Conservation (phyloP, 305 asterid species). For the Fraxinus sp. region DNA sequence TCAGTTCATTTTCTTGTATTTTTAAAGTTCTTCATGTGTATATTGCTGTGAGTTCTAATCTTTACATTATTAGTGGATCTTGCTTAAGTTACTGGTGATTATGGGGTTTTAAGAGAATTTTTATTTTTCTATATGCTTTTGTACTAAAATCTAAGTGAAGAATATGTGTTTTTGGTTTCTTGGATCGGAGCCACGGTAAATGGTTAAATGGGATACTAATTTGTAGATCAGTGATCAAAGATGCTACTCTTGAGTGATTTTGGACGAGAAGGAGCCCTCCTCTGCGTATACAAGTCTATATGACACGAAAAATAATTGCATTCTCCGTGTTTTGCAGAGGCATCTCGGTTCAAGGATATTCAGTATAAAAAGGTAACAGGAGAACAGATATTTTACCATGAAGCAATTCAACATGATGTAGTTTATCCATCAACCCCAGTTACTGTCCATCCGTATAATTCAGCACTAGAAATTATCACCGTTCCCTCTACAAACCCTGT, state of each 20-base stretch:
- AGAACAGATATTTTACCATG: constrained; percentile 13
- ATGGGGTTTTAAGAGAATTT: neutral
- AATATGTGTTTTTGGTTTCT: neutral
- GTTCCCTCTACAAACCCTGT: constrained; percentile 47
- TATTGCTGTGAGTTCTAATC: neutral
- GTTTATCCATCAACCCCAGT: constrained; percentile 34
- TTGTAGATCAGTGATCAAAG: neutral
- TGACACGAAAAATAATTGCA: neutral
- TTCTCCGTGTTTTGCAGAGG: constrained; percentile 34
- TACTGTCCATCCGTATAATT: constrained; percentile 35
- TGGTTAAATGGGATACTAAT: neutral
- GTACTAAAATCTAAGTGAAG: neutral
- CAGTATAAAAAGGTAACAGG: constrained; percentile 21
- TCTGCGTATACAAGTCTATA: neutral
- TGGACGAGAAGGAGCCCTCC: neutral
- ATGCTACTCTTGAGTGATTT: neutral
- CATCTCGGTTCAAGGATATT: constrained; percentile 18
- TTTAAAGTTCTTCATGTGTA: neutral
- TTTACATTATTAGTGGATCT: neutral
- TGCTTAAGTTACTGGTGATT: constrained; percentile 1
- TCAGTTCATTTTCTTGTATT: neutral
- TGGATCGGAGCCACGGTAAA: neutral
- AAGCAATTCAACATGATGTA: constrained; percentile 37
- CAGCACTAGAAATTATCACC: constrained; percentile 41
- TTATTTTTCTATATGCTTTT: neutral